Evolutionary conservation across 768 basidiomycete genomes (phyloP), one percentile per base, ranked within the genome.

Genomic region (Chalciporus pseudorubinellus): DNA sequence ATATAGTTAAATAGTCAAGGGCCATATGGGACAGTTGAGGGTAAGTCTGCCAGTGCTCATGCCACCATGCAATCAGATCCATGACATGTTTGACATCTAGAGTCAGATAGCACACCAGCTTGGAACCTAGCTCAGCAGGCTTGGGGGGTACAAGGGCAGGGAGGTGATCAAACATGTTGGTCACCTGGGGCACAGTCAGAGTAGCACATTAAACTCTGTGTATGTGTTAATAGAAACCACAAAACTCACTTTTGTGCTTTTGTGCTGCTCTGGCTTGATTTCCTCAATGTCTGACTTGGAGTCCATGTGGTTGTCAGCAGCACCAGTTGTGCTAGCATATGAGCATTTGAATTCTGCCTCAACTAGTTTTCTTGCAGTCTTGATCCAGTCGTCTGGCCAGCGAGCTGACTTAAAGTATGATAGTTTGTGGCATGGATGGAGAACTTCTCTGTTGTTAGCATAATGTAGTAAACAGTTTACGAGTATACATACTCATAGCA

Each of bases 361-460:
- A 4, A 66, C 55, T 12, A 71, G 52, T 6, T 55, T 48, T 29
- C 57, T 31, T 1, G 72, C 66, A 0, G 55, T 59, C 1, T 54
- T 28, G 19, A 73, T 66, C 71, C 71, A 74, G 3, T 49, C 45
- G 0, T 47, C 18, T 6, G 60, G 50, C 73, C 73, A 74, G 2
- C 52, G 41, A 3, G 57, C 51, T 2, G 50, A 51, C 18, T 58
- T 50, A 51, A 74, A 72, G 49, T 74, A 75, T 16, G 53, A 46
- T 4, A 72, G 61, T 55, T 74, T 74, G 61, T 70, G 60, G 0
- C 52, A 47, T 6, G 70, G 72, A 52, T 74, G 69, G 14, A 74
- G 64, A 19, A 73, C 71, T 74, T n/a, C n/a, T n/a, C n/a, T 18
- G 39, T 39, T 28, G 26, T 28, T 19, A 18, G 16, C 11, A 19